Percentiles rank a stretch among this genome's conserved stretches.
Conservation (phyloP, 768 basidiomycete species). For the Suillus paluster region DNA sequence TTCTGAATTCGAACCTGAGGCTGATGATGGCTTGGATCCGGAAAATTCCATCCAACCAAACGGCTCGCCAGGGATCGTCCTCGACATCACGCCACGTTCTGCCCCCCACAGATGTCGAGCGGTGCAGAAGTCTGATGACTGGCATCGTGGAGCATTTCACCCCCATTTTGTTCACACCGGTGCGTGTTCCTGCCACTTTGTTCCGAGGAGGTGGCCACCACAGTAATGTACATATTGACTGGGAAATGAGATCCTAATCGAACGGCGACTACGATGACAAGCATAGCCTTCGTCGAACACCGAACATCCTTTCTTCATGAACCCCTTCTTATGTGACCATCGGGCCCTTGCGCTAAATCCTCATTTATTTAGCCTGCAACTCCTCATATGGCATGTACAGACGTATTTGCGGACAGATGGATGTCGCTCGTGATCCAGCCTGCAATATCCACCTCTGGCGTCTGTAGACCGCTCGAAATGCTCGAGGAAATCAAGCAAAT, state of each 20-base stretch:
- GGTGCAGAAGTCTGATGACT: conserved; percentile 55
- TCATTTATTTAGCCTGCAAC: conserved; percentile 46
- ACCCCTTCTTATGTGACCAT: background rate
- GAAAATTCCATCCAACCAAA: conserved; percentile 4
- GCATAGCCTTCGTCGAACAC: background rate
- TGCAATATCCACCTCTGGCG: conserved; percentile 62
- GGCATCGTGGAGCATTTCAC: conserved; percentile 69
- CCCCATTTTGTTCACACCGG: conserved; percentile 72
- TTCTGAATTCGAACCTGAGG: conserved; percentile 55
- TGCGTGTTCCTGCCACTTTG: conserved; percentile 19
- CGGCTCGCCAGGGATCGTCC: background rate
- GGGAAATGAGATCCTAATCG: background rate
- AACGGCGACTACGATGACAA: background rate
- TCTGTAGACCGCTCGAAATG: conserved; percentile 75
- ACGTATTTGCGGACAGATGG: conserved; percentile 73
- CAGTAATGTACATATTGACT: background rate
- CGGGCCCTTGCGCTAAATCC: background rate
- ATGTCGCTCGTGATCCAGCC: conserved; percentile 71
- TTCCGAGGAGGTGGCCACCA: background rate
- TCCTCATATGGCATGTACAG: conserved; percentile 76
- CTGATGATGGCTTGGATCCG: conserved; percentile 18
- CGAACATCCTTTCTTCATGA: background rate
- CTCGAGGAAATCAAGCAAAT: conserved; percentile 60
- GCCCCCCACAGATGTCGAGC: conserved; percentile 38
- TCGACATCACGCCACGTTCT: conserved; percentile 30